Evolutionary conservation across 148 eudicot species (phyloP), one percentile per base, ranked within the genome.

Genomic region (Gaultheria prostrata): DNA sequence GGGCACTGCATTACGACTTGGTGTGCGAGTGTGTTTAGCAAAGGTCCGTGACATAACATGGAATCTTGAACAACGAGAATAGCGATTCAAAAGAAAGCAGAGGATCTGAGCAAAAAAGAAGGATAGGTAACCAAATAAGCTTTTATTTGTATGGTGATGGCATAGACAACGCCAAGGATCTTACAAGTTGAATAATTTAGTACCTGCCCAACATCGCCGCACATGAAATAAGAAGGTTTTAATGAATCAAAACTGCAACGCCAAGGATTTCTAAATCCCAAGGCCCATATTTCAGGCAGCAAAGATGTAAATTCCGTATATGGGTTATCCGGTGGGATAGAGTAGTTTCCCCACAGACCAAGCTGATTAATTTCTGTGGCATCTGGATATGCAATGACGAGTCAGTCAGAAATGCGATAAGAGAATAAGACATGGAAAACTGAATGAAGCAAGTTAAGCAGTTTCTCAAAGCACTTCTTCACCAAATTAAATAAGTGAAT

Each of bases 201-300:
- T 88, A 95, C 98, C 94, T 94, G 94, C 54, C 98, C 98, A 65
- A 89, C 89, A 85, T 95, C 98, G 61, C 93, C 91, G 84, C 97
- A 95, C 90, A 92, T 83, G 33, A 93, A 93, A 85, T 95, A 95
- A 57, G 95, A 90, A 88, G 98, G 93, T 85, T 98, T 94, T 85
- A 89, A 90, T 20, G 94, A 86, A 86, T 95, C 98, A 82, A 94
- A 95, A 72, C 95, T 94, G 92, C 98, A 95, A n/a, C 95, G 86
- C 98, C 98, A 95, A 45, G 97, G 98, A 85, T 95, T 94, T 85
- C 95, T 88, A 0, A 95, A 76, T 85, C 98, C 95, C 59, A 89
- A n/a, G 30, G 98, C 95, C 98, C 98, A 95, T 85, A 95, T 92
- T 85, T 95, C 98, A 67, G 94, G 92, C 80, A 83, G 88, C 84